Conservation (phyloP, 192 early-diverging fungal genomes). For the Umbelopsis sp. region DNA sequence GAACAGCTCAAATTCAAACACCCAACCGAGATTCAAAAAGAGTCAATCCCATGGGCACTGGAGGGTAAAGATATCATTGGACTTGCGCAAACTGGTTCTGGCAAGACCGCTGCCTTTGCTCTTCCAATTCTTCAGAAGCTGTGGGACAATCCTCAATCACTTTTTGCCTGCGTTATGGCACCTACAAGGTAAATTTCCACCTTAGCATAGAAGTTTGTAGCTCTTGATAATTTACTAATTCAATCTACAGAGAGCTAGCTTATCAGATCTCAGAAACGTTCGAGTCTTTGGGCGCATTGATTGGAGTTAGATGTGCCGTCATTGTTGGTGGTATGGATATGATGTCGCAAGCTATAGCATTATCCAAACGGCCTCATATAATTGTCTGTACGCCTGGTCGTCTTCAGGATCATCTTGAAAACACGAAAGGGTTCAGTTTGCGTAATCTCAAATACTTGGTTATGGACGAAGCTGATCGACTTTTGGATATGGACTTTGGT, state of each 20-base stretch:
- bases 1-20: conserved; percentile 84
- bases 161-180: conserved; percentile 96
- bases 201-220: neutral
- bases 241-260: conserved; percentile 77
- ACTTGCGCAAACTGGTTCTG: conserved; percentile 96
- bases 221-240: conserved; percentile 14
- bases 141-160: conserved; percentile 85
- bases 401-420: conserved; percentile 94
- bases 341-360: conserved; percentile 92
- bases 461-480: conserved; percentile 91
- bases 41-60: conserved; percentile 90
- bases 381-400: conserved; percentile 96
- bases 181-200: conserved; percentile 73
- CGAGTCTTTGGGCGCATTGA: conserved; percentile 85
- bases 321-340: conserved; percentile 98
- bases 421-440: conserved; percentile 97
- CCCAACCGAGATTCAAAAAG: conserved; percentile 91
- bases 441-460: conserved; percentile 90
- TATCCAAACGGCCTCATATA: conserved; percentile 94
- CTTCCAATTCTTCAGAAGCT: conserved; percentile 83
- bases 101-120: conserved; percentile 88
- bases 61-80: conserved; percentile 95
- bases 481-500: conserved; percentile 95
- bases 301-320: conserved; percentile 90
- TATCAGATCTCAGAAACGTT: conserved; percentile 94